phyloP scores from a whole-genome alignment of 345 rosid genomes.

The Salix viminalis region DNA sequence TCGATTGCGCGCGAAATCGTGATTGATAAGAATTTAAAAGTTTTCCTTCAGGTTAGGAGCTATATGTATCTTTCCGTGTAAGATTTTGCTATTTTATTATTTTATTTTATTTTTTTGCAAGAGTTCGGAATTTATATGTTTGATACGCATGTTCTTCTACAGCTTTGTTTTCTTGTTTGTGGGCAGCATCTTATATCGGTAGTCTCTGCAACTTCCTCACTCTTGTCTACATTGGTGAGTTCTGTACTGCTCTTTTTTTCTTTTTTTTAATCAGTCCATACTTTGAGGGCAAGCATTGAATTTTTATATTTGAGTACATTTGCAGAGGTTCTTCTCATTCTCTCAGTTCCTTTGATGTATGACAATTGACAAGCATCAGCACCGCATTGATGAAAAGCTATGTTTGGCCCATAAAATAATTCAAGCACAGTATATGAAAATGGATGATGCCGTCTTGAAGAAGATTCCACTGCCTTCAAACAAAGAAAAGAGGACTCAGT shows the following conservation, averaged over 20 bases:
- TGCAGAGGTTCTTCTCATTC: conserved; percentile 67
- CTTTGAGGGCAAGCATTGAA: neutral
- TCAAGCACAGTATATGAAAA: conserved; percentile 51
- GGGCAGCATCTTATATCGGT: conserved; percentile 58
- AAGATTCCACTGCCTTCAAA: conserved; percentile 44
- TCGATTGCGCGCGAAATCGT: conserved; percentile 67
- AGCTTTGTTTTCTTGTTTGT: conserved; percentile 63
- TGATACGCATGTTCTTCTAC: conserved; percentile 10
- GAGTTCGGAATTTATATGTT: neutral
- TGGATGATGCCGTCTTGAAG: conserved; percentile 41
- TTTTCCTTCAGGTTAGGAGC: conserved; percentile 57
- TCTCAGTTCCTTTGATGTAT: conserved; percentile 63
- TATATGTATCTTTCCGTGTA: neutral
- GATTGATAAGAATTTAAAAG: conserved; percentile 51
- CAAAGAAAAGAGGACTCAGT: conserved; percentile 70
- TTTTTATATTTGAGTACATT: neutral
- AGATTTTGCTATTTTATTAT: neutral
- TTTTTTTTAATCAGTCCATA: neutral
- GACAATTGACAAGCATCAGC: conserved; percentile 72
- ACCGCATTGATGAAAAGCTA: conserved; percentile 64
- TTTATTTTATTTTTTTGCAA: neutral
- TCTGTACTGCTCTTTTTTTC: neutral
- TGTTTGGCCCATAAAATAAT: conserved; percentile 35
- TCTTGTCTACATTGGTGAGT: conserved; percentile 74
- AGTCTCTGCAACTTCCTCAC: conserved; percentile 71